phyloP scores from a whole-genome alignment of 2,329 filamentous ascomycete genomes.

The Leptographium wingfieldii region DNA sequence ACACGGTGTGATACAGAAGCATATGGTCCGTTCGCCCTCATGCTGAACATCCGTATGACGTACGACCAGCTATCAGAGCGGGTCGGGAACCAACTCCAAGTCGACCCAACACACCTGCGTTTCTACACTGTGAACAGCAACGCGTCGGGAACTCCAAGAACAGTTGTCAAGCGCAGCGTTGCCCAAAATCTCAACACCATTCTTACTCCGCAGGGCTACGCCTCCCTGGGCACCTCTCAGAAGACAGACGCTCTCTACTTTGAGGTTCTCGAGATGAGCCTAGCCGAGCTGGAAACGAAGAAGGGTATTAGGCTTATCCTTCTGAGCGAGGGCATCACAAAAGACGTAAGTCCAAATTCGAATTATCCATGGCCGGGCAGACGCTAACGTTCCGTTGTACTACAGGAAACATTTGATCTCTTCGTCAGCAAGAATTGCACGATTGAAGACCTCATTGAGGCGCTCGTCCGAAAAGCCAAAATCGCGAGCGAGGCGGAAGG shows the following conservation, averaged over 20 bases:
- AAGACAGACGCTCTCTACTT: constrained; percentile 73
- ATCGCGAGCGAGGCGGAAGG: constrained; percentile 60
- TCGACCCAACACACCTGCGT: constrained; percentile 76
- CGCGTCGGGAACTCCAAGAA: constrained; percentile 64
- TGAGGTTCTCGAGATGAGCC: constrained; percentile 85
- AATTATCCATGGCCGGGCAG: too few relatives aligned
- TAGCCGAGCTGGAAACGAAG: constrained; percentile 87
- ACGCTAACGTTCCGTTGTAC: constrained; percentile 12
- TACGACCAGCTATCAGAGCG: constrained; percentile 82
- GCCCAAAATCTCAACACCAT: constrained; percentile 67
- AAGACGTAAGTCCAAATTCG: constrained; percentile 50
- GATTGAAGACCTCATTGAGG: constrained; percentile 64
- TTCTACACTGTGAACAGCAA: constrained; percentile 72
- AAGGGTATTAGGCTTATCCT: constrained; percentile 74
- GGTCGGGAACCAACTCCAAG: constrained; percentile 63
- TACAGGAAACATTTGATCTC: constrained; percentile 62
- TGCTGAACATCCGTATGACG: constrained; percentile 73
- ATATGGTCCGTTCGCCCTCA: constrained; percentile 59
- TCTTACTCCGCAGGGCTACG: constrained; percentile 60
- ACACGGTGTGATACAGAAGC: constrained; percentile 40
- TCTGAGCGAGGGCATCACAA: constrained; percentile 80
- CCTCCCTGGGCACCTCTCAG: constrained; percentile 57
- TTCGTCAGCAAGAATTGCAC: constrained; percentile 79
- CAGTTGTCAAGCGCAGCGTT: constrained; percentile 58
- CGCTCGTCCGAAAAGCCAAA: constrained; percentile 67